These are phyloP conservation scores for Protomyces arabidopsidicola DNA, from an alignment of 1,139 yeast genomes.

Conservation along the genomic window DNA sequence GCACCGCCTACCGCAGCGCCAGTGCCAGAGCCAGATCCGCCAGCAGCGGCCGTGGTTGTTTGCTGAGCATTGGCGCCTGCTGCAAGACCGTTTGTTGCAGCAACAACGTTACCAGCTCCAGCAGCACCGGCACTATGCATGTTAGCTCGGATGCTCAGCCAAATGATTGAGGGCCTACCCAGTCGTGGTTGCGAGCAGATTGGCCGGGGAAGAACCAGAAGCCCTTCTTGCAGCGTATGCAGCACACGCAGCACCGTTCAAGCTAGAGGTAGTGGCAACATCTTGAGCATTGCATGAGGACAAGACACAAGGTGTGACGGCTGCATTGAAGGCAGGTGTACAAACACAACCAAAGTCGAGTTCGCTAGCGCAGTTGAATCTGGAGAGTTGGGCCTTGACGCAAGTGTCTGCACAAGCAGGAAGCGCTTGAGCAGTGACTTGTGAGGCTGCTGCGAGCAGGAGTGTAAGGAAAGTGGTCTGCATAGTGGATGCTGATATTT, in stretches of 20 bases:
- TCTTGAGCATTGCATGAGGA: background rate
- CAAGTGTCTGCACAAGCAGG: background rate
- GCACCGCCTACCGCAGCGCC: background rate
- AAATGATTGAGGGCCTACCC: too few species aligned
- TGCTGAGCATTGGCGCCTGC: background rate
- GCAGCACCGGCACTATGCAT: background rate
- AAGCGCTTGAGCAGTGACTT: background rate
- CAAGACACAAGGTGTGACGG: background rate
- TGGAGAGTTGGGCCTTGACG: background rate
- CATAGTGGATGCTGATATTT: background rate
- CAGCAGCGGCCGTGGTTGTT: background rate
- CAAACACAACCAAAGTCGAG: background rate
- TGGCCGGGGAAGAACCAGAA: background rate
- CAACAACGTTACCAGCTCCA: background rate
- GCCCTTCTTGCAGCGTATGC: background rate
- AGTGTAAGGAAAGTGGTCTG: background rate
- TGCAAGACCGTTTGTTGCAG: background rate
- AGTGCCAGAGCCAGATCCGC: background rate
- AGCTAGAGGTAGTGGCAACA: background rate
- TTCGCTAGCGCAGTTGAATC: background rate
- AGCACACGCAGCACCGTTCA: background rate
- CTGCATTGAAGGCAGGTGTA: background rate
- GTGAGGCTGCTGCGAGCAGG: background rate
- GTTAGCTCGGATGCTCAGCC: too few species aligned
- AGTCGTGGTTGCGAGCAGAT: background rate